phyloP scores from a whole-genome alignment of 768 basidiomycete genomes.

The Sporobolomyces pararoseus region DNA sequence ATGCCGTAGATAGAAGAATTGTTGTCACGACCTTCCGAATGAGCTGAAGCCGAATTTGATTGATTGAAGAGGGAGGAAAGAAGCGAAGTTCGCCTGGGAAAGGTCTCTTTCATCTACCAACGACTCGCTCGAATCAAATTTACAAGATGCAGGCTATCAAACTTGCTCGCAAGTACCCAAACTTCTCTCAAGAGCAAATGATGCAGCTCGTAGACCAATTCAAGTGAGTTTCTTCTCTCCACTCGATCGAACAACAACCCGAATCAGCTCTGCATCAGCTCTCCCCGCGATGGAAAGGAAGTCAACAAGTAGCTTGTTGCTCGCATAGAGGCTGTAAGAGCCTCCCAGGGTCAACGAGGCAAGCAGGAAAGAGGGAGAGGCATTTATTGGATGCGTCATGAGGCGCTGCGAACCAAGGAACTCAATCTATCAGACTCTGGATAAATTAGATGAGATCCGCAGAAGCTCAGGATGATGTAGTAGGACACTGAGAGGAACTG shows the following conservation, averaged over 20 bases:
- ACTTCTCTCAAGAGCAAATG: constrained; percentile 88
- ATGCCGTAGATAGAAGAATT: too few species aligned
- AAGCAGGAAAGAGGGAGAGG: constrained; percentile 47
- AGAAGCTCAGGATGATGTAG: background rate
- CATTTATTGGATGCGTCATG: constrained; percentile 49
- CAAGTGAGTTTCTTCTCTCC: constrained; percentile 64
- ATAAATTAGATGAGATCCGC: too few species aligned
- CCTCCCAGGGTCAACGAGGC: background rate
- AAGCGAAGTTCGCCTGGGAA: too few species aligned
- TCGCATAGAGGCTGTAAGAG: too few species aligned
- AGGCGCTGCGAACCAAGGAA: constrained; percentile 40
- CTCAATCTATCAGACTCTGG: too few species aligned
- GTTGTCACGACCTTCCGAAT: too few species aligned
- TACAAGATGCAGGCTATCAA: constrained; percentile 38
- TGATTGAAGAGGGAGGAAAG: too few species aligned
- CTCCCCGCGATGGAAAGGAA: too few species aligned
- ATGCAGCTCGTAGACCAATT: constrained; percentile 88
- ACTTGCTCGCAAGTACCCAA: constrained; percentile 56
- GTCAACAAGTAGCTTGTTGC: too few species aligned
- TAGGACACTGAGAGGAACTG: background rate
- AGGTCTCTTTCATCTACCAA: background rate
- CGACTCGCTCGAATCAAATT: background rate
- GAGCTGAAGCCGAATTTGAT: too few species aligned
- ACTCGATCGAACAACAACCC: constrained; percentile 10
- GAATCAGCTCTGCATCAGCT: background rate